A percentile compares a stretch with the other conserved stretches of the same genome.
phyloP scores from a whole-genome alignment of 2,329 filamentous ascomycete genomes.

The Cercospora zeina region DNA sequence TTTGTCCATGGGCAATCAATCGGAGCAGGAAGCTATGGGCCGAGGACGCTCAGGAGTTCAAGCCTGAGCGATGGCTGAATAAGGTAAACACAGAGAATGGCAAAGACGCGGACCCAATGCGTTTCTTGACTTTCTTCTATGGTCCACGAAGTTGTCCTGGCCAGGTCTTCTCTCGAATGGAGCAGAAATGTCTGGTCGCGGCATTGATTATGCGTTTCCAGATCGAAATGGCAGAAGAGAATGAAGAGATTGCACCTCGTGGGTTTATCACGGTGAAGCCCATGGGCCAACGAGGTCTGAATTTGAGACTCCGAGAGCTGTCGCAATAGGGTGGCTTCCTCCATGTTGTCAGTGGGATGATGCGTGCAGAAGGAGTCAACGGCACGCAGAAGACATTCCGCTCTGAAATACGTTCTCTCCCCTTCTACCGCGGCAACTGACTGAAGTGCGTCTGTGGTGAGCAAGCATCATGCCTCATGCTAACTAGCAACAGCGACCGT shows the following conservation, averaged over 20 bases:
- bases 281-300: constrained; percentile 20
- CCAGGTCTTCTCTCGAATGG: constrained; percentile 34
- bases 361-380: not conserved
- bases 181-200: constrained; percentile 34
- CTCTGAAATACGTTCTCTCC: too few species aligned
- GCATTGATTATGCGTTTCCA: constrained; percentile 31
- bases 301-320: constrained; percentile 14
- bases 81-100: constrained; percentile 21
- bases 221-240: constrained; percentile 26
- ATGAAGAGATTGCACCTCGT: constrained; percentile 26
- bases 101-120: constrained; percentile 64
- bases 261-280: constrained; percentile 31
- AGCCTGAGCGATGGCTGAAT: constrained; percentile 48
- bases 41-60: constrained; percentile 42
- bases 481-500: too few species aligned
- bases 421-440: too few species aligned
- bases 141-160: constrained; percentile 40
- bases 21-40: constrained; percentile 47
- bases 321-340: not conserved
- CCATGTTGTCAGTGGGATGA: not conserved
- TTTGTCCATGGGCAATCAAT: constrained; percentile 47
- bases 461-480: too few species aligned
- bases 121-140: constrained; percentile 49
- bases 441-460: too few species aligned
- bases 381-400: not conserved